Conservation (phyloP, 164 flowering plant species). For the Vitis labrusca region DNA sequence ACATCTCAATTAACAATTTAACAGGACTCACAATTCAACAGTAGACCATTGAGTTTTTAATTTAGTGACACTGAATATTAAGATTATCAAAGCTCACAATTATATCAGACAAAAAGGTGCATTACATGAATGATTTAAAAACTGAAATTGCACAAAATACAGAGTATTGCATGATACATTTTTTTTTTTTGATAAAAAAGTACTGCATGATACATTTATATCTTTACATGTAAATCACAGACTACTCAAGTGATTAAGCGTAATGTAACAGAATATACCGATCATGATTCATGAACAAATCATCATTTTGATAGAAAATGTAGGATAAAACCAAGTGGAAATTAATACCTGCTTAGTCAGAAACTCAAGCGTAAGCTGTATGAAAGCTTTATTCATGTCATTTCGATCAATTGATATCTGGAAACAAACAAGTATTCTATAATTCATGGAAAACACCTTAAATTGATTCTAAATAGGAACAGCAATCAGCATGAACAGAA, state of each 20-base stretch:
- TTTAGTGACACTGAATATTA: background rate
- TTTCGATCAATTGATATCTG: conserved; percentile 49
- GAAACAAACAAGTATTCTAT: conserved; percentile 59
- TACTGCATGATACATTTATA: too few species aligned
- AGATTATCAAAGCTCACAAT: background rate
- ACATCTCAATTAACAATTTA: too few species aligned
- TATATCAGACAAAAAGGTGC: background rate
- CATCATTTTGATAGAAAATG: background rate
- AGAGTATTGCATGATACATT: too few species aligned
- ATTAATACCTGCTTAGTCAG: conserved; percentile 75
- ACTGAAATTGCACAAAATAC: background rate
- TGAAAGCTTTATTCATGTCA: conserved; percentile 72
- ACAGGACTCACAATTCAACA: too few species aligned
- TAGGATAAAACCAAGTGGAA: background rate
- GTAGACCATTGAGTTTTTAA: too few species aligned
- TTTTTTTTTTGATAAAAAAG: too few species aligned
- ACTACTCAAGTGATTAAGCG: background rate
- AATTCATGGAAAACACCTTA: background rate
- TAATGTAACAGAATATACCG: too few species aligned
- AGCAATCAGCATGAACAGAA: too few species aligned
- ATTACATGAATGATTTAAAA: background rate
- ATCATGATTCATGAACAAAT: background rate
- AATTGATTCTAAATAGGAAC: too few species aligned
- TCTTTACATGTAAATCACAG: background rate
- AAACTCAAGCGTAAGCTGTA: conserved; percentile 93